phyloP scores from a whole-genome alignment of 2,329 filamentous ascomycete species.

The Paecilomyces formosus region DNA sequence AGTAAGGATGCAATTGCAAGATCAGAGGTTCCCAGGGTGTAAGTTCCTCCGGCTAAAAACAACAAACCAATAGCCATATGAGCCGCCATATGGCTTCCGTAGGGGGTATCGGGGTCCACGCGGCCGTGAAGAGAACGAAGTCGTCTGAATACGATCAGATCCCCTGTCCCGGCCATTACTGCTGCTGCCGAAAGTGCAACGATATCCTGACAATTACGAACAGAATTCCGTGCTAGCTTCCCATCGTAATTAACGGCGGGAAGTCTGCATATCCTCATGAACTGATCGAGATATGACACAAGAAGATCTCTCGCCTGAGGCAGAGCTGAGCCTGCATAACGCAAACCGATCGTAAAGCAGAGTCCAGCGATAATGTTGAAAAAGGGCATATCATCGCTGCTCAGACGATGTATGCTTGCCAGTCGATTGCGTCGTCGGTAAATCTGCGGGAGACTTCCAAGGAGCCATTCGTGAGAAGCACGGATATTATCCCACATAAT shows the following conservation, averaged over 20 bases:
- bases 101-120: slow-evolving; percentile 74
- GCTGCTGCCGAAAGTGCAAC: slow-evolving; percentile 74
- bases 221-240: slow-evolving; percentile 72
- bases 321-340: slow-evolving; percentile 67
- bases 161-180: slow-evolving; percentile 94
- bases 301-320: slow-evolving; percentile 69
- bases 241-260: slow-evolving; percentile 66
- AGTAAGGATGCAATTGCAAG: slow-evolving; percentile 79
- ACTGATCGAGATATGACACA: slow-evolving; percentile 75
- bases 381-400: slow-evolving; percentile 79
- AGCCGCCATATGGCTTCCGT: slow-evolving; percentile 86
- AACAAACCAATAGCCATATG: slow-evolving; percentile 87
- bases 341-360: slow-evolving; percentile 68
- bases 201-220: slow-evolving; percentile 85
- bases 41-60: slow-evolving; percentile 86
- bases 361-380: slow-evolving; percentile 88
- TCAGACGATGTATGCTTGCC: slow-evolving; percentile 53
- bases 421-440: slow-evolving; percentile 60
- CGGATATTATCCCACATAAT: slow-evolving; percentile 87
- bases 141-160: slow-evolving; percentile 75
- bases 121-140: slow-evolving; percentile 83
- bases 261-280: slow-evolving; percentile 68
- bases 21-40: slow-evolving; percentile 84
- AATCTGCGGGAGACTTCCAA: slow-evolving; percentile 60
- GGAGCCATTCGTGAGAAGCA: slow-evolving; percentile 67